Evolutionary conservation across 331 rosid species (phyloP), one percentile per base, ranked within the genome.

Genomic region (Cucumis variabilis): DNA sequence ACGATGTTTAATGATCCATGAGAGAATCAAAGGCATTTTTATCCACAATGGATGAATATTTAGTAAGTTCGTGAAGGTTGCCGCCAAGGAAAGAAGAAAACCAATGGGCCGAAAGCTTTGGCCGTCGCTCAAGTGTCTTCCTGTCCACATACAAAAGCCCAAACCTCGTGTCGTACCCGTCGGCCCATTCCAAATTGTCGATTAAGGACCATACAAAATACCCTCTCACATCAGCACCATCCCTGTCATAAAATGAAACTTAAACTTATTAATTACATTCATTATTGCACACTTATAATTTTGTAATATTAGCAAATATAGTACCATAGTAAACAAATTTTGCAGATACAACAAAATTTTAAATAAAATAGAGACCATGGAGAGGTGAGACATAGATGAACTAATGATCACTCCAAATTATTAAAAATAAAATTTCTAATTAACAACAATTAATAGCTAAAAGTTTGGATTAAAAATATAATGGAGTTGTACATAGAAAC

Each of bases 221-320:
- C 75, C 96, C 98, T 63, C 94, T 91, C 77, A 93, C 96, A 83
- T 93, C 93, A 16, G 94, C 96, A 48, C 98, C 96, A 72, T 93
- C 89, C 86, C 95, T 93, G 86, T 85, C 51, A 41, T 20, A 53
- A 53, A 53, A 53, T 53, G 7, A 11, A 13, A n/a, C n/a, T n/a
- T n/a, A 7, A 44, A 44, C 48, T 44, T 44, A 44, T 44, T 44
- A 0, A 53, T 12, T 53, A 2, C 60, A 53, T 53, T 11, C 58
- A 51, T 51, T 11, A 50, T 50, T 50, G 44, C 41, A 4, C 41
- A 37, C 41, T 37, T 37, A 4, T 37, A 37, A 37, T 37, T 37
- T 37, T 37, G 41, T 37, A 37, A 37, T 37, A 37, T 37, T 37
- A 3, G 41, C 41, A 37, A 2, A 37, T 37, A 37, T 37, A 37